A percentile compares a stretch with the other conserved stretches of the same genome.
These are phyloP conservation scores for Camelina sativa DNA, from an alignment of 345 rosid genomes.

Conservation along the genomic window DNA sequence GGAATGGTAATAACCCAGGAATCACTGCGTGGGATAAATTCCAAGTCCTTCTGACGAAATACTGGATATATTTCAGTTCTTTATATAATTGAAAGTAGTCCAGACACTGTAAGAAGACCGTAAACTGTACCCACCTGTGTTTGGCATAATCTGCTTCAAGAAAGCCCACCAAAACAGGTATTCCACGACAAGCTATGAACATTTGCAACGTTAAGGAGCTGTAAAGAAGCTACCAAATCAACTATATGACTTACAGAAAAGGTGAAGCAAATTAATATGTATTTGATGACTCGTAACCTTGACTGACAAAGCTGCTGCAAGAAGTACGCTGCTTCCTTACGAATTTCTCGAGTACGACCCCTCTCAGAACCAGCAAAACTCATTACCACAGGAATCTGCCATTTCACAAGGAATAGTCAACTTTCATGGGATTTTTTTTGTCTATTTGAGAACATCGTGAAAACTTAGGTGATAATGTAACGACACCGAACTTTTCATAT, in stretches of 20 bases:
- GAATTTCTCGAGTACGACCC: constrained; percentile 77
- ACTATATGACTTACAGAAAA: constrained; percentile 28
- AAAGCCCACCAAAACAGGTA: constrained; percentile 93
- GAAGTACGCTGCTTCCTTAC: constrained; percentile 95
- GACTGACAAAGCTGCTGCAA: constrained; percentile 96
- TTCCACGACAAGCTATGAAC: constrained; percentile 96
- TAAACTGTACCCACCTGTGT: constrained; percentile 64
- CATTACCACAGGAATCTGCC: constrained; percentile 86
- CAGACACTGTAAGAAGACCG: constrained; percentile 14
- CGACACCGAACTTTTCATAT: too few relatives aligned
- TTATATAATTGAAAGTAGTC: background rate
- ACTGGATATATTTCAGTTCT: constrained; percentile 1
- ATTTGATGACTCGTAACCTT: constrained; percentile 56
- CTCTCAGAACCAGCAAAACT: constrained; percentile 69
- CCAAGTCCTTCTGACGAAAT: constrained; percentile 4
- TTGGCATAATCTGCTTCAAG: constrained; percentile 95
- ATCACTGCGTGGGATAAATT: background rate
- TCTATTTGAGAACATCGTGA: constrained; percentile 3
- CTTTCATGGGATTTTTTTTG: background rate
- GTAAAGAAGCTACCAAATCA: constrained; percentile 49
- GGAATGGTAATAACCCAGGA: constrained; percentile 3
- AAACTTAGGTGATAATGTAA: constrained; percentile 8
- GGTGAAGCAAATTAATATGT: constrained; percentile 33
- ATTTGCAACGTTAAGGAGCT: constrained; percentile 95
- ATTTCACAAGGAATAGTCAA: constrained; percentile 29